Evolutionary conservation across 1,284 basidiomycete genomes (phyloP), one percentile per base, ranked within the genome.

Genomic region (Irpex lacteus): DNA sequence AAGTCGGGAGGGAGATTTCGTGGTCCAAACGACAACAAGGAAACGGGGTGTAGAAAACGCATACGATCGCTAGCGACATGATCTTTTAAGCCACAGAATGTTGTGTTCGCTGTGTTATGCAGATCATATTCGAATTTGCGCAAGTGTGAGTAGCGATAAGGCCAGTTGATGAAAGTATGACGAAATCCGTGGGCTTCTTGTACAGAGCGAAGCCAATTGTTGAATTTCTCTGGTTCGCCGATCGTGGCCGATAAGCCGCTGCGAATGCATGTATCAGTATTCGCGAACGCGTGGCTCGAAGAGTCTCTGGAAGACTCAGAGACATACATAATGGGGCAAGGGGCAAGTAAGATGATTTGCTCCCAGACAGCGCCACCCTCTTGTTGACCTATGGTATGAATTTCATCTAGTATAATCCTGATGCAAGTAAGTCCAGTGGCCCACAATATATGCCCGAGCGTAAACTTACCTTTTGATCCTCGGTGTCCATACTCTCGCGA

Each of bases 371-470:
- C 78, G 1, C 88, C 88, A 2, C 85, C 87, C 67, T 87, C 85
- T 67, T 88, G 81, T 61, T 89, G 86, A 2, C 88, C 88, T 53
- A 91, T 88, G 1, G 84, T 82, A 70, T 91, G 89, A 53, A 91
- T 89, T 71, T 91, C 89, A 64, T 91, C 89, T 8, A 91, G 76
- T 58, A 91, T 85, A 62, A 91, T 87, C n/a, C 87, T 88, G 62
- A 21, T 36, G 49, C n/a, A 57, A 11, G 54, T 26, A 53, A 60
- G 53, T 11, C 8, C 59, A 9, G 56, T 8, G 2, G 11, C 0
- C 8, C 9, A n/a, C 3, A n/a, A 21, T 53, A 50, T 1, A 1
- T 15, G 7, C 37, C 9, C 6, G n/a, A 13, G 15, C 47, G 11
- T n/a, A 9, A 66, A 26, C 78, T 5, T 56, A 85, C 85, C 85